A percentile compares a stretch with the other conserved stretches of the same genome.
phyloP scores from a whole-genome alignment of 1,284 basidiomycete genomes.

The Neonothopanus nambi region DNA sequence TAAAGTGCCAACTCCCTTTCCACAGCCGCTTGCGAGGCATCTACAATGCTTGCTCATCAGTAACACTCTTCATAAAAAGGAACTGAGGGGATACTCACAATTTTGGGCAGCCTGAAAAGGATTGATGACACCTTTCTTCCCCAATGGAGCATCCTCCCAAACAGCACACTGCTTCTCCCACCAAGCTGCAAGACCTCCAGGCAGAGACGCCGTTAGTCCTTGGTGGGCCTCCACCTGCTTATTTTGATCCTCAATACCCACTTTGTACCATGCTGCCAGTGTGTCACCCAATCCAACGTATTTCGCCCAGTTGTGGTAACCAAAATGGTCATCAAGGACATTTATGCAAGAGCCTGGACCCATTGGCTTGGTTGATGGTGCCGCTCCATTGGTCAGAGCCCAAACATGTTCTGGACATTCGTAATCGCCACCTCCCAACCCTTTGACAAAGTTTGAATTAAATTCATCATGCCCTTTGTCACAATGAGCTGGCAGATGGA shows the following conservation, averaged over 20 bases:
- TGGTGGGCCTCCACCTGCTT: not conserved
- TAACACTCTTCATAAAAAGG: not conserved
- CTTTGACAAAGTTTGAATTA: slow-evolving; percentile 15
- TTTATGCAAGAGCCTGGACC: slow-evolving; percentile 12
- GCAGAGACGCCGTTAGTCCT: not conserved
- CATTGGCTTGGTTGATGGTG: slow-evolving; percentile 18
- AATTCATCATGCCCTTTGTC: slow-evolving; percentile 11
- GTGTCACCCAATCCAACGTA: not conserved
- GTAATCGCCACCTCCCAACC: slow-evolving; percentile 15
- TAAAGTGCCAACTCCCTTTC: not conserved
- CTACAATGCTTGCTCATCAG: no score
- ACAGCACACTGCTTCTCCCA: not conserved
- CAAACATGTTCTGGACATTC: slow-evolving; percentile 20
- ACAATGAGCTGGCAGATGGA: slow-evolving; percentile 5
- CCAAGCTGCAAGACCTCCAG: not conserved
- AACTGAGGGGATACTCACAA: no score
- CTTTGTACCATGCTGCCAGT: not conserved
- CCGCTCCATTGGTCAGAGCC: slow-evolving; percentile 15
- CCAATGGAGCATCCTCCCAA: not conserved
- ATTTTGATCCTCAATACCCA: not conserved
- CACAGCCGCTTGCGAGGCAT: not conserved
- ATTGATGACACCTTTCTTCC: not conserved
- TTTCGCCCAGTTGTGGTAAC: slow-evolving; percentile 3
- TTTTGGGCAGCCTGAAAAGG: not conserved
- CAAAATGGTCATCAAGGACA: slow-evolving; percentile 21